phyloP scores from a whole-genome alignment of 1,139 yeast genomes.

The Blastobotrys persicus region DNA sequence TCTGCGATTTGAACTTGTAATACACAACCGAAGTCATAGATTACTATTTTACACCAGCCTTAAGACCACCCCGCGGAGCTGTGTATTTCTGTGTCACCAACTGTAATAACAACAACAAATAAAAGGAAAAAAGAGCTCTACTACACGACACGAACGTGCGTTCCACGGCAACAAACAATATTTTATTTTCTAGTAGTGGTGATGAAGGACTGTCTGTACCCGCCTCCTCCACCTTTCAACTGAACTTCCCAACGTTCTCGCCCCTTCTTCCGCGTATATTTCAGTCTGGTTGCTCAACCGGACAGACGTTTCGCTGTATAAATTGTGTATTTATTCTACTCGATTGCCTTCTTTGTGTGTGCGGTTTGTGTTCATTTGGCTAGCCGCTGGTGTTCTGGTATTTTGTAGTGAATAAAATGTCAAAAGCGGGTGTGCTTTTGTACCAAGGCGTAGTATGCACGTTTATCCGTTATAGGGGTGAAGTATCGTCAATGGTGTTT shows the following conservation, averaged over 20 bases:
- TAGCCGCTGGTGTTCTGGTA: not conserved
- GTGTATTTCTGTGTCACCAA: not conserved
- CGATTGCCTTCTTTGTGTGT: not conserved
- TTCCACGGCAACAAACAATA: not conserved
- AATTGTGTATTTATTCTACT: too few species aligned
- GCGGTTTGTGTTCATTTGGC: constrained; percentile 1
- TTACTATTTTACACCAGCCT: constrained; percentile 2
- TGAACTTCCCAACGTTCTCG: too few species aligned
- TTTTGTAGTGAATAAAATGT: too few species aligned
- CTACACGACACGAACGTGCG: not conserved
- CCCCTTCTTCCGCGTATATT: not conserved
- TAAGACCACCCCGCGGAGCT: not conserved
- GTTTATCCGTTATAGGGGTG: too few species aligned
- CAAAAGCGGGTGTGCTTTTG: too few species aligned
- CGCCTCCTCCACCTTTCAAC: not conserved
- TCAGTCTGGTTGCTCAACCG: not conserved
- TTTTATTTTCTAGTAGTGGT: not conserved
- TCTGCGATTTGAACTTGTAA: constrained; percentile 83
- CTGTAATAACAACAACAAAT: not conserved
- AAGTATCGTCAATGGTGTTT: too few species aligned
- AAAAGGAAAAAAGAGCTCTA: not conserved
- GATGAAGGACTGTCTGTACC: not conserved
- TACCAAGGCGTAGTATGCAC: too few species aligned
- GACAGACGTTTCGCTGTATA: too few species aligned
- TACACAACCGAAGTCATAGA: constrained; percentile 86